Evolutionary conservation across 179 eudicot species (phyloP).

Genomic region (Dionaea muscipula): DNA sequence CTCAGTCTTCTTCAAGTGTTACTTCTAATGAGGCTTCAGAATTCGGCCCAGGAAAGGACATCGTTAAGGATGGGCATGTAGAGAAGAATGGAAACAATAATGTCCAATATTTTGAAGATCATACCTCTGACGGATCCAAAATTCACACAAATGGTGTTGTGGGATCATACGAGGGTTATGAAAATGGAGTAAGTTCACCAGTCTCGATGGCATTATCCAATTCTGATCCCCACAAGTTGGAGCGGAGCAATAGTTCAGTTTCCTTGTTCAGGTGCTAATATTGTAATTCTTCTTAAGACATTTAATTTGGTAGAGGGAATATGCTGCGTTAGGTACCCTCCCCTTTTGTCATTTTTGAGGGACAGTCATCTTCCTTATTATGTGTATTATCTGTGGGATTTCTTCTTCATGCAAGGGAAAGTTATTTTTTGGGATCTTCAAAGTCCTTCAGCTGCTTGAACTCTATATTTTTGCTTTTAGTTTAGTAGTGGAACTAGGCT

Average conservation of each 20-base stretch:
- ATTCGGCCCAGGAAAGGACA: slow-evolving; percentile 35
- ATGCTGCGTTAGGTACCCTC: not conserved
- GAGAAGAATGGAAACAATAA: slow-evolving; percentile 29
- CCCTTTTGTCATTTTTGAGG: no score
- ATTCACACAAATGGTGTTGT: slow-evolving; percentile 26
- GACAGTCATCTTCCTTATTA: no score
- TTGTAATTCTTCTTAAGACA: not conserved
- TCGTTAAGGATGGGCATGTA: slow-evolving; percentile 25
- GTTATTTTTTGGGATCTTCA: no score
- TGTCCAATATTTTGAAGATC: slow-evolving; percentile 34
- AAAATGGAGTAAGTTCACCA: slow-evolving; percentile 29
- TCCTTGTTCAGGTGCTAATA: slow-evolving; percentile 54
- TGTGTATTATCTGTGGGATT: no score
- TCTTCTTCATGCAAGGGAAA: no score
- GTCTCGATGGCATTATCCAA: slow-evolving; percentile 23
- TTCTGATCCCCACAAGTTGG: slow-evolving; percentile 31
- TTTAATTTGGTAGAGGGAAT: not conserved
- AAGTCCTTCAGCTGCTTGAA: no score
- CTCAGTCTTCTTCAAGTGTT: slow-evolving; percentile 42
- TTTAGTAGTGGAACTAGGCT: no score
- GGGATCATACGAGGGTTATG: slow-evolving; percentile 21
- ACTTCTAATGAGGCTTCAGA: slow-evolving; percentile 58
- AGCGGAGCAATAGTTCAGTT: slow-evolving; percentile 42
- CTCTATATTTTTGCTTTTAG: no score
- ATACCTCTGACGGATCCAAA: slow-evolving; percentile 41